Base-by-base conservation (phyloP, 345 rosid genomes). In the Dimocarpus longan region DNA sequence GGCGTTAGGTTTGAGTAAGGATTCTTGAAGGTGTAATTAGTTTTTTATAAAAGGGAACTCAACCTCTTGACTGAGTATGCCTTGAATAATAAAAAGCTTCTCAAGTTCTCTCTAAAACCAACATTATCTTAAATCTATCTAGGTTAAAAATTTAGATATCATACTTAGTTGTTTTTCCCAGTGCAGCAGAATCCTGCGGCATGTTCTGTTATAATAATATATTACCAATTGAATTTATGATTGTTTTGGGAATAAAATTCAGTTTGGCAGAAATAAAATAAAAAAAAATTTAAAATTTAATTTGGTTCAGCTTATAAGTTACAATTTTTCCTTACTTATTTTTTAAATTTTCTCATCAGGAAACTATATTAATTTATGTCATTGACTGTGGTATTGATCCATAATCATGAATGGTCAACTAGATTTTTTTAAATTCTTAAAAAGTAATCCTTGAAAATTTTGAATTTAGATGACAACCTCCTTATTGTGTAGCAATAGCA, bases 391-490 rank as follows among this genome's bases (percentile, higher is more conserved):
- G 11, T 22, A 70, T 70, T 28, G 74, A 70, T 70, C 43, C 32
- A 70, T 70, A 18, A 67, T 26, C 21, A 70, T 70, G 73, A 70
- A 70, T 70, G 40, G 10, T 70, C 56, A 68, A 68, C 56, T 10
- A 12, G 50, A 21, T 10, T 48, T 19, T 7, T 70, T 48, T 50
- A 11, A 50, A 13, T 11, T 50, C 4, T 48, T 48, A 3, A 12
- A 48, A 48, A 12, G 13, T 5, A 48, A 11, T 4, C 18, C 54
- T 48, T 15, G 12, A 48, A 48, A 32, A 32, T 48, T 50, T 11
- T 5, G 18, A 50, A 50, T 50, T 50, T 50, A 50, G 56, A 3
- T 50, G 56, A 11, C 4, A 50, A 50, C 19, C 15, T 19, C 19
- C 56, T 50, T 50, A 50, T 11, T 50, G 19, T 50, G 16, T 50